phyloP scores from a whole-genome alignment of 2,329 filamentous ascomycete genomes.

The Coleophoma eucalyptorum region DNA sequence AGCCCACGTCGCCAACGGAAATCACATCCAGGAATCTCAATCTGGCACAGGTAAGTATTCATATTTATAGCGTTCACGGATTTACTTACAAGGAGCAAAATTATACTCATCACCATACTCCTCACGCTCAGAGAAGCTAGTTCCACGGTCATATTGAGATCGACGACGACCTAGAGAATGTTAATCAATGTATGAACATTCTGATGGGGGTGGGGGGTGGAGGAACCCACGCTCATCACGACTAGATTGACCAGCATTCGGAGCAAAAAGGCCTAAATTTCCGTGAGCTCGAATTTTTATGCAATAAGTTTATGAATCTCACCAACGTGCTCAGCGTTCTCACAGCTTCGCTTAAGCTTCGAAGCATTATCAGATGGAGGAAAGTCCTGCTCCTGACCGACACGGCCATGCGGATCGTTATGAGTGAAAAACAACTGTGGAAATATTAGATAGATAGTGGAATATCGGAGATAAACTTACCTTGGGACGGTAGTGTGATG shows the following conservation, averaged over 20 bases:
- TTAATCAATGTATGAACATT: conserved; percentile 20
- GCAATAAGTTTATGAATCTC: conserved; percentile 30
- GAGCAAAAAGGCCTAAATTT: conserved; percentile 68
- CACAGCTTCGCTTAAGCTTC: conserved; percentile 82
- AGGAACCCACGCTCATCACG: conserved; percentile 69
- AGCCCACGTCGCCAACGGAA: too few species aligned
- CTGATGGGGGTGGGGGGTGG: too few species aligned
- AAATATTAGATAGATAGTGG: conserved; percentile 36
- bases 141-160: conserved; percentile 80
- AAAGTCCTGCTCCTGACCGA: conserved; percentile 72
- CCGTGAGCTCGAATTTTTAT: neutral
- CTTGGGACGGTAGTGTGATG: conserved; percentile 78
- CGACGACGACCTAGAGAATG: conserved; percentile 35
- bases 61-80: too few species aligned
- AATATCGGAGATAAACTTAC: conserved; percentile 34
- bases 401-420: conserved; percentile 51
- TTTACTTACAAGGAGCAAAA: neutral
- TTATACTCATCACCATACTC: conserved; percentile 17
- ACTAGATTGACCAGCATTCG: conserved; percentile 69
- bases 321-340: conserved; percentile 84
- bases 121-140: conserved; percentile 54
- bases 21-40: too few species aligned
- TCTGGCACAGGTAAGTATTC: too few species aligned
- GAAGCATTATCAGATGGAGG: conserved; percentile 78
- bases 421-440: conserved; percentile 49